Percentiles rank a stretch among this genome's conserved stretches.
These are phyloP conservation scores for Neurospora sublineolata DNA, from an alignment of 495 filamentous ascomycete species.

Conservation along the genomic window DNA sequence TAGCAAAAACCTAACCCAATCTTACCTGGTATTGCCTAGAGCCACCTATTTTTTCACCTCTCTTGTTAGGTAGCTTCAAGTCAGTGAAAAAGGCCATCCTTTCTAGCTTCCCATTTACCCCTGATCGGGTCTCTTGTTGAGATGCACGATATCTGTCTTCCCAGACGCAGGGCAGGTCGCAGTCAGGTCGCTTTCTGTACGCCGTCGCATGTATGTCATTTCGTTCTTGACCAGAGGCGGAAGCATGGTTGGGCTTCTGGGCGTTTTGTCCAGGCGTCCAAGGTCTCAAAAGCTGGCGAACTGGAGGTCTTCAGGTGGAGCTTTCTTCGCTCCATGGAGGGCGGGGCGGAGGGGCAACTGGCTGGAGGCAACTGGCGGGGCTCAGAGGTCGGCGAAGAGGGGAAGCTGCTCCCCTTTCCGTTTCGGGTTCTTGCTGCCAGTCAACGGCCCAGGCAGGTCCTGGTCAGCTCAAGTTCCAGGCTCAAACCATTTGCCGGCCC, in stretches of 20 bases:
- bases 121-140: background rate
- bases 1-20: slow-evolving; percentile 5
- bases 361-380: background rate
- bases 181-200: background rate
- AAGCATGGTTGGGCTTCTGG: background rate
- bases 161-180: background rate
- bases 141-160: background rate
- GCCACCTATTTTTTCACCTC: background rate
- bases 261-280: background rate
- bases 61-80: background rate
- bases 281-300: background rate
- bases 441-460: background rate
- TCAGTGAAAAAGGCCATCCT: background rate
- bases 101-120: background rate
- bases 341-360: background rate
- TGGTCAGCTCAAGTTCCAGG: background rate
- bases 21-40: background rate
- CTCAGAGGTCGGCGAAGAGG: background rate
- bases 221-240: background rate
- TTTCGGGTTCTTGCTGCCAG: background rate
- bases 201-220: background rate
- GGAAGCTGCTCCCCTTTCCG: background rate
- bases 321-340: background rate
- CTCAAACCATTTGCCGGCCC: background rate
- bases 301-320: background rate